Percentiles rank a stretch among this genome's conserved stretches.
Conservation (phyloP, 345 rosid species). For the Euphorbia tirucalli region DNA sequence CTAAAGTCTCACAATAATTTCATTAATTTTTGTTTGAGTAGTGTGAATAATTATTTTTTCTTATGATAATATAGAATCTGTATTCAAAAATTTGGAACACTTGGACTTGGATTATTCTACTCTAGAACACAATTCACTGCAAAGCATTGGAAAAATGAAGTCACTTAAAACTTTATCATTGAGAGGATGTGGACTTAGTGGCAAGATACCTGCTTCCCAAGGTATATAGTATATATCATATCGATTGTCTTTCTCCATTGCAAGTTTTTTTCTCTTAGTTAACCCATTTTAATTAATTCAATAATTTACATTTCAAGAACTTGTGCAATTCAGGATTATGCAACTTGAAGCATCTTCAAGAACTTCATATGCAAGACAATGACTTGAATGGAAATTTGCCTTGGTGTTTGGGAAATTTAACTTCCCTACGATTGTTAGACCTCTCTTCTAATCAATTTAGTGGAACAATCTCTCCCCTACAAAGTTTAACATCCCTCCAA, state of each 20-base stretch:
- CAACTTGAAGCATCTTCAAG: neutral
- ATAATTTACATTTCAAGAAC: neutral
- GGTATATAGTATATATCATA: neutral
- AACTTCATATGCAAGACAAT: neutral
- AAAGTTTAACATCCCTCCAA: conserved; percentile 5
- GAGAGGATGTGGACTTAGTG: neutral
- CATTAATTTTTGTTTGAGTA: too few relatives aligned
- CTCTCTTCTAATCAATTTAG: too few relatives aligned
- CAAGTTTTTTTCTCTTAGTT: too few relatives aligned
- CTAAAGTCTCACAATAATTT: too few relatives aligned
- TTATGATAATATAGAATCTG: too few relatives aligned
- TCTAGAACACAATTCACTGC: neutral
- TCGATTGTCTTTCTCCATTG: too few relatives aligned
- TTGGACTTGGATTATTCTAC: neutral
- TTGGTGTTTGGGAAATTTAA: too few relatives aligned
- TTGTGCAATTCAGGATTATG: neutral
- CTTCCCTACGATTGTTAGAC: too few relatives aligned
- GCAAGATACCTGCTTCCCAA: neutral
- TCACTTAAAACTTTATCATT: neutral
- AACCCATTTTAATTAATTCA: too few relatives aligned
- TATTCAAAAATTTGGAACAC: too few relatives aligned
- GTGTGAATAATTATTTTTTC: too few relatives aligned
- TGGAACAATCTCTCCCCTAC: too few relatives aligned
- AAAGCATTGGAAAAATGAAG: neutral
- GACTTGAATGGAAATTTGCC: neutral